These are phyloP conservation scores for Coffea eugenioides DNA, from an alignment of 257 asterid species.

Conservation along the genomic window DNA sequence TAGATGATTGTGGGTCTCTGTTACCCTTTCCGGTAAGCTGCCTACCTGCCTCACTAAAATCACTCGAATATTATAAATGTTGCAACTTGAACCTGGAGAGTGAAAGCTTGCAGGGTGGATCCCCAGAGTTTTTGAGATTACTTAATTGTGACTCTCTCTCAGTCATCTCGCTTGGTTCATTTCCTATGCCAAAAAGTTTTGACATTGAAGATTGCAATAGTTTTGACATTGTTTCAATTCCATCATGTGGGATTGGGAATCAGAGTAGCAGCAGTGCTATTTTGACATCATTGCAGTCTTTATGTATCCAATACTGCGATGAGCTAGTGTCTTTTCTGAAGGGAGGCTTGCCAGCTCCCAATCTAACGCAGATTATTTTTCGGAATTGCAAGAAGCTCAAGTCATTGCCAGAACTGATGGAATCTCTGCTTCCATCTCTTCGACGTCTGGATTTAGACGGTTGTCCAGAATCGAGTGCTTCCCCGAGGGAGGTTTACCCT, in stretches of 20 bases:
- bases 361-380: fast-evolving
- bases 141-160: not conserved
- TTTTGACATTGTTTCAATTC: not conserved
- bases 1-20: not conserved
- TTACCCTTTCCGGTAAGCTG: too few species aligned
- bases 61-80: too few species aligned
- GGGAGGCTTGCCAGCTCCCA: not conserved
- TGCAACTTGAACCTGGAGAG: too few species aligned
- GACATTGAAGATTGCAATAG: fast-evolving
- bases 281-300: not conserved
- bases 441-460: fast-evolving
- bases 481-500: constrained; percentile 10
- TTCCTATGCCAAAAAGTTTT: not conserved
- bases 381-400: not conserved
- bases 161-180: not conserved
- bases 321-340: not conserved
- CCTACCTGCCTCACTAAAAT: too few species aligned
- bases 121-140: too few species aligned
- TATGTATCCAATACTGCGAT: fast-evolving
- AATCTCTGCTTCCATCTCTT: constrained; percentile 9
- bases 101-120: too few species aligned
- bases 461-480: constrained; percentile 13
- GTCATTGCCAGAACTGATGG: constrained; percentile 11
- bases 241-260: not conserved
- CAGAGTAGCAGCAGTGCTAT: not conserved